These are phyloP conservation scores for Leccinum solheimii DNA, from an alignment of 1,284 basidiomycete genomes.

Conservation along the genomic window DNA sequence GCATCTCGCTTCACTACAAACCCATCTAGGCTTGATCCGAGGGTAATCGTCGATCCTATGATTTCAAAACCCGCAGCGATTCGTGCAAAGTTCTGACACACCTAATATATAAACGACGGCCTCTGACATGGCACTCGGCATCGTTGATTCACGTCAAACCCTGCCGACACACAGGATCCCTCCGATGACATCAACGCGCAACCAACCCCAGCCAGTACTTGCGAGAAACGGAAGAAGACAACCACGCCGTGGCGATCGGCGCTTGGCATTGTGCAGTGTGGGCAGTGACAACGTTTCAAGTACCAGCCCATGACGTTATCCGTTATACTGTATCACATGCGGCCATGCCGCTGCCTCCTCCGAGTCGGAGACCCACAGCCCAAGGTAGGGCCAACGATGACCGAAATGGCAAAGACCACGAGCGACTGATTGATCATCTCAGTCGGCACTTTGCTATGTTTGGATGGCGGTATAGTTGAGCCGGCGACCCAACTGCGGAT, in stretches of 20 bases:
- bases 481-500: too few species aligned
- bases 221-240: background rate
- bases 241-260: background rate
- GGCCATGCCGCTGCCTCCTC: background rate
- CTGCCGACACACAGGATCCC: too few species aligned
- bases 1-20: background rate
- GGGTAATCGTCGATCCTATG: background rate
- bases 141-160: too few species aligned
- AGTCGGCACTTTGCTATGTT: background rate
- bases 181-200: too few species aligned
- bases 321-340: background rate
- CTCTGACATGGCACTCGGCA: background rate
- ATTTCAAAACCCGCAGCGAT: background rate
- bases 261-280: background rate
- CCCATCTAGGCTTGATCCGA: background rate
- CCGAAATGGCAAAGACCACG: background rate
- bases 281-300: background rate
- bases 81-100: background rate
- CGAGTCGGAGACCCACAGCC: background rate
- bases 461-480: too few species aligned
- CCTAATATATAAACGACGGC: background rate
- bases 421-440: background rate
- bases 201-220: too few species aligned
- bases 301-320: background rate
- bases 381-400: background rate